Evolutionary conservation across 2,329 filamentous ascomycete genomes (phyloP), one percentile per base, ranked within the genome.

Genomic region (Aspergillus sp.): DNA sequence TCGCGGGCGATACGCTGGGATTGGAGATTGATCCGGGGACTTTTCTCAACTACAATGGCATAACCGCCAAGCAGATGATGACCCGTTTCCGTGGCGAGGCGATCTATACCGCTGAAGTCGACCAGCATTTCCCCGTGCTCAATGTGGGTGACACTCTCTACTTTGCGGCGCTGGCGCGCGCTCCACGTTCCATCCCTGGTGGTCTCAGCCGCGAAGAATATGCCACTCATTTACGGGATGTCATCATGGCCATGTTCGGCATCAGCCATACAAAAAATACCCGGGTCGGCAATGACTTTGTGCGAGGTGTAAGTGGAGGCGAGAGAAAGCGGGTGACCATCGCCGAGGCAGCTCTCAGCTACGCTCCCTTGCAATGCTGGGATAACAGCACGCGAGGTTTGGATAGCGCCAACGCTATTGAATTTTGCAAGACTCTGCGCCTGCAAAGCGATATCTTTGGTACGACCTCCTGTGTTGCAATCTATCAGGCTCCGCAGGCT

Each of bases 1-100:
- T 94, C 59, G 82, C 88, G 4, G 89, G 89, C 57, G 88, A 93
- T 71, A 88, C 86, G 41, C 85, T 90, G 60, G 89, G 89, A 49
- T 85, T 93, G 64, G 82, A 81, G 56, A 76, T 93, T 20, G 86
- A 89, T 47, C 73, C 85, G 2, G 72, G 75, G 10, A 85, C 88
- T 0, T 82, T 87, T 53, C 82, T 94, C 69, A 92, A 93, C 74
- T 94, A 93, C 65, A 87, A 92, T 56, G 71, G 68, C 51, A 62
- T 65, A 62, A 75, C 7, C 89, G 90, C 72, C 83, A 87, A 30
- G 88, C 88, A 59, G 87, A 92, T 51, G 49, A 41, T n/a, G 10
- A 47, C 43, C 7, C 71, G 86, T 86, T 48, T 48, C n/a, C 46
- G 46, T 8, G 46, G 46, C 14, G 46, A 58, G 90, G 91, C 68